Percentiles rank a stretch among this genome's conserved stretches.
Conservation (phyloP, 345 rosid species). For the Schrenkiella parvula region DNA sequence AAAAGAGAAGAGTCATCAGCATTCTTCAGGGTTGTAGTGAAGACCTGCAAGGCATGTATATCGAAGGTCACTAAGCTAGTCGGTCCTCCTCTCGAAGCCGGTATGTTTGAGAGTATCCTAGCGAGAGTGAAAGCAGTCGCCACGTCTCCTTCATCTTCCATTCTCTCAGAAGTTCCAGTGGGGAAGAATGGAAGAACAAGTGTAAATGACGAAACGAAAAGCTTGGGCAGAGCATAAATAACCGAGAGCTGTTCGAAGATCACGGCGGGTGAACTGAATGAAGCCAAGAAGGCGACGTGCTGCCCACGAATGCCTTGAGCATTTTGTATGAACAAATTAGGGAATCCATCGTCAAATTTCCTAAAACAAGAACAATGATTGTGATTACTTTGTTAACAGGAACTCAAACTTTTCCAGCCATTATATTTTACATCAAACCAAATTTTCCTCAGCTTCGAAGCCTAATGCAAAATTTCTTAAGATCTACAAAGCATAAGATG, state of each 20-base stretch:
- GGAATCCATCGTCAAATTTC: conserved; percentile 92
- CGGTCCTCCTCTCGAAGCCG: conserved; percentile 86
- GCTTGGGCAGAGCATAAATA: conserved; percentile 83
- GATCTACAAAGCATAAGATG: not conserved
- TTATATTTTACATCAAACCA: not conserved
- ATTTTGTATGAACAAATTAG: conserved; percentile 87
- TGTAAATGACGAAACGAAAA: conserved; percentile 86
- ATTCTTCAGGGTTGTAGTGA: not conserved
- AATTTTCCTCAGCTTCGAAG: not conserved
- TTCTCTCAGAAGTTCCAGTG: conserved; percentile 94
- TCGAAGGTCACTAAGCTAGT: conserved; percentile 96
- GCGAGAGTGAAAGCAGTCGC: conserved; percentile 98
- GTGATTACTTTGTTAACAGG: not conserved
- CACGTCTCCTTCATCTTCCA: conserved; percentile 98
- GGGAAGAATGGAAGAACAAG: conserved; percentile 97
- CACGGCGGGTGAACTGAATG: conserved; percentile 83
- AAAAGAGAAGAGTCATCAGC: not conserved
- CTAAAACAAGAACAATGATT: conserved; percentile 30
- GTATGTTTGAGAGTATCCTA: conserved; percentile 84
- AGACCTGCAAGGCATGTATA: conserved; percentile 96
- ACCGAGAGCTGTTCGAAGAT: conserved; percentile 94
- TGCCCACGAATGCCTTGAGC: conserved; percentile 93
- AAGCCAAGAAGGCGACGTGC: conserved; percentile 89
- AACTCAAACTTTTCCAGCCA: not conserved
- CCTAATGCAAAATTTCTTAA: not conserved